Base-by-base conservation (phyloP, 1,284 basidiomycete genomes). In the Boletus mariae region DNA sequence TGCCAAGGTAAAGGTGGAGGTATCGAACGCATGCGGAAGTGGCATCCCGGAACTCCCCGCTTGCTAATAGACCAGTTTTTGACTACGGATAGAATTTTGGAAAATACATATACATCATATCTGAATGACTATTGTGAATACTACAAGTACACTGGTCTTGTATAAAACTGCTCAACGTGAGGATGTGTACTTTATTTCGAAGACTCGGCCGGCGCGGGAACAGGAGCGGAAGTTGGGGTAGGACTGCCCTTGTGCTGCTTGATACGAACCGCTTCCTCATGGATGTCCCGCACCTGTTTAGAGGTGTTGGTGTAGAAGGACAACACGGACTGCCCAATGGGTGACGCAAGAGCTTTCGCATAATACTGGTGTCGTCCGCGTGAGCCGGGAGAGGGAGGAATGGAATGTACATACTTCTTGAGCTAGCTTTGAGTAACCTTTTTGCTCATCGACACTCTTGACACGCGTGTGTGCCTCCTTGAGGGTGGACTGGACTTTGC, bases 221-320 rank as follows among this genome's bases (percentile, higher is more conserved):
- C 53, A 25, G 62, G 53, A 12, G 64, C 38, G 5, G 63, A 54
- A 29, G 58, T 35, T 35, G 57, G 57, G 10, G 64, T 47, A 9
- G 49, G 37, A 0, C 56, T 45, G 11, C 66, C 1, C 64, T 86
- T 85, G 61, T 89, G 80, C 53, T 77, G 78, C 28, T 82, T 80
- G 63, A 94, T 90, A 42, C 92, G 83, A 53, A 79, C 76, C 1
- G 92, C 92, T 70, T 95, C 92, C 63, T 92, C 91, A 65, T 94
- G 92, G 51, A 94, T 92, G 64, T 94, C 92, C 35, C 78, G 68
- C 15, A 90, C 83, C 65, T 92, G 87, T 71, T 94, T 94, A 29
- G 84, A 78, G 1, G 91, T 91, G 23, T 72, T 74, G 9, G 89
- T 92, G 74, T 94, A 94, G 71, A 93, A 94, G 0, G 71, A 64